Evolutionary conservation across 1,139 yeast genomes (phyloP).

Genomic region (Nakaseomyces uthaithaninus): DNA sequence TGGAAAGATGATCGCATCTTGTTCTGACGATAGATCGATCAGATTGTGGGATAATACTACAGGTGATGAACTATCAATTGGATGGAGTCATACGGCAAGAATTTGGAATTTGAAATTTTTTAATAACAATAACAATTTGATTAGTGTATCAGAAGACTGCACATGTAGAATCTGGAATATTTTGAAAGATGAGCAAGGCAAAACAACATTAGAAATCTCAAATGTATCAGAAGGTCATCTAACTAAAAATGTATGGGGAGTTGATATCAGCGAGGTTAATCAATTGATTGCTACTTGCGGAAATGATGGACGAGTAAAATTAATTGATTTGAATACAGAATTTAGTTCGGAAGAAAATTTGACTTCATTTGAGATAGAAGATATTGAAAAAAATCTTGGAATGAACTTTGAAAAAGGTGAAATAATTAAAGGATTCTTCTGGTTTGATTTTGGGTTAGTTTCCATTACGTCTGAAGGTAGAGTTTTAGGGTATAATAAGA

Average conservation of each 20-base stretch:
- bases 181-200: constrained; percentile 21
- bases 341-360: constrained; percentile 27
- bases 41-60: constrained; percentile 57
- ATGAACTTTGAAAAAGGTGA: constrained; percentile 41
- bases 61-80: constrained; percentile 59
- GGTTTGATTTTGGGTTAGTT: constrained; percentile 40
- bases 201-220: constrained; percentile 36
- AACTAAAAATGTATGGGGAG: constrained; percentile 85
- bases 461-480: constrained; percentile 59
- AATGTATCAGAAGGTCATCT: constrained; percentile 57
- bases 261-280: constrained; percentile 46
- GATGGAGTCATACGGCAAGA: constrained; percentile 96
- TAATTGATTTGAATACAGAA: constrained; percentile 44
- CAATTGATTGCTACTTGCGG: constrained; percentile 69
- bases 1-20: constrained; percentile 56
- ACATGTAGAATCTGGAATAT: constrained; percentile 73
- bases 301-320: constrained; percentile 73
- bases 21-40: constrained; percentile 90
- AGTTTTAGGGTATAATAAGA: constrained; percentile 35
- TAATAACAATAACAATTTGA: constrained; percentile 34
- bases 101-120: constrained; percentile 76
- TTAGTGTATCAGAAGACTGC: constrained; percentile 83
- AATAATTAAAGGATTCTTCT: constrained; percentile 52
- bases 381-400: constrained; percentile 31
- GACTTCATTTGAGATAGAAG: constrained; percentile 30